Evolutionary conservation across 2,329 filamentous ascomycete species (phyloP), one percentile per base, ranked within the genome.

Genomic region (Fusarium pseudoanthophilum): DNA sequence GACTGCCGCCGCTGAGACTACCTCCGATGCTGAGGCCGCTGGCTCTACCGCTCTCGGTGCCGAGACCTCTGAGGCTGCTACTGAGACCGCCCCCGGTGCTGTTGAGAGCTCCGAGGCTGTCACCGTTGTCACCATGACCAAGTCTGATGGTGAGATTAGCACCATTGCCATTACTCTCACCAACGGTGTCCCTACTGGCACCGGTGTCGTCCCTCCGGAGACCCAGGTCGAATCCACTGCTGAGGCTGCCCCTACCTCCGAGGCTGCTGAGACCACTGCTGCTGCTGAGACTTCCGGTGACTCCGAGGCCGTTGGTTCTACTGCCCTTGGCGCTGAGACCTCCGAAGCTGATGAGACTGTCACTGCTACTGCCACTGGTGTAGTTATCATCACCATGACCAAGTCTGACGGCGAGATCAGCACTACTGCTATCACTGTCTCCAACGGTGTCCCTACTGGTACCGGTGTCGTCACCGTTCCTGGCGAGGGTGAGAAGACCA

Each of bases 51-150:
- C 67, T 20, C 39, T 69, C 4, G 66, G 60, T 53, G 73, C 52
- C 42, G 72, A 75, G 48, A 77, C 73, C 8, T 64, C 68, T 43
- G 70, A 71, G 52, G 36, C 58, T 30, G 51, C 48, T 15, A 68
- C 51, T 13, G 64, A 37, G 40, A 63, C 67, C 49, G 49, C 52
- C 30, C 53, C 69, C 9, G 64, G 55, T 37, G 37, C 37, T 26
- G 57, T 49, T 24, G 69, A 63, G 42, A 61, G 42, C 57, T 62
- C 55, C 15, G 58, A n/a, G 13, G 48, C 65, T 39, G 60, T 74
- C 48, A 71, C 71, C 24, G 53, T 56, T 46, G 36, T 77, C 45
- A 73, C 67, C 43, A 57, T 78, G 65, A 74, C 75, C 49, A 71
- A 74, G 63, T 49, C 68, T n/a, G 61, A 69, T 9, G 71, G 68